Conservation (phyloP, 23 red algal species). For the Cyanidioschyzon merolae region DNA sequence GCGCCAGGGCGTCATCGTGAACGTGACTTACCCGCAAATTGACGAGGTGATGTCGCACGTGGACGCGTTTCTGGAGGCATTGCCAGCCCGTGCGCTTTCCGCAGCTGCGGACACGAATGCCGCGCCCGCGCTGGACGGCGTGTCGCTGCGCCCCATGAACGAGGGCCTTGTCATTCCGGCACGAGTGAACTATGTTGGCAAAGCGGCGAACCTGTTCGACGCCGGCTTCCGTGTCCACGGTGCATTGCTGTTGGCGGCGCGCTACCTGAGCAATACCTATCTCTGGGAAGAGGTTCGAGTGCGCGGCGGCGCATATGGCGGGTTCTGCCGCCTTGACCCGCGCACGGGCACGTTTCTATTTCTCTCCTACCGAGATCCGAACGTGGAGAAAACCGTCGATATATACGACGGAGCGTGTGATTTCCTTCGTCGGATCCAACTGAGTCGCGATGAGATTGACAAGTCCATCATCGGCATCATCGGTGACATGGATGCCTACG, state of each 20-base stretch:
- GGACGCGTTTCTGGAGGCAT: conserved; percentile 36
- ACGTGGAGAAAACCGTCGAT: conserved; percentile 60
- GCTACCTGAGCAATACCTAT: conserved; percentile 83
- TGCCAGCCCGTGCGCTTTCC: conserved; percentile 33
- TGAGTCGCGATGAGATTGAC: conserved; percentile 59
- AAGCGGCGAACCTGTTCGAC: conserved; percentile 66
- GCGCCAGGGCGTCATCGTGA: conserved; percentile 43
- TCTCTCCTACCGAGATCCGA: conserved; percentile 83
- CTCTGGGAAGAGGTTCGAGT: conserved; percentile 58
- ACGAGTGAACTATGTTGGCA: conserved; percentile 88
- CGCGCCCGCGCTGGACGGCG: conserved; percentile 22
- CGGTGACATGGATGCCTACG: conserved; percentile 88
- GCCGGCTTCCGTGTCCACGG: conserved; percentile 52
- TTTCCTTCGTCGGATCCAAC: conserved; percentile 29
- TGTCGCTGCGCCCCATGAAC: conserved; percentile 24
- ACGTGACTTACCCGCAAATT: conserved; percentile 49
- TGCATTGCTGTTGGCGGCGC: conserved; percentile 54
- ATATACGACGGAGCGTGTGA: conserved; percentile 56
- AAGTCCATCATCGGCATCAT: conserved; percentile 87
- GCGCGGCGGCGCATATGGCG: conserved; percentile 91
- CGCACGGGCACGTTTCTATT: conserved; percentile 72
- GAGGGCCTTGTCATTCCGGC: conserved; percentile 84
- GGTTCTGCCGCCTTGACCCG: conserved; percentile 72
- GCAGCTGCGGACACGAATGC: neutral
- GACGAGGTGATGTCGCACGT: conserved; percentile 38